These are phyloP conservation scores for Pseudogymnoascus sp. DNA, from an alignment of 2,329 filamentous ascomycete genomes.

Conservation along the genomic window DNA sequence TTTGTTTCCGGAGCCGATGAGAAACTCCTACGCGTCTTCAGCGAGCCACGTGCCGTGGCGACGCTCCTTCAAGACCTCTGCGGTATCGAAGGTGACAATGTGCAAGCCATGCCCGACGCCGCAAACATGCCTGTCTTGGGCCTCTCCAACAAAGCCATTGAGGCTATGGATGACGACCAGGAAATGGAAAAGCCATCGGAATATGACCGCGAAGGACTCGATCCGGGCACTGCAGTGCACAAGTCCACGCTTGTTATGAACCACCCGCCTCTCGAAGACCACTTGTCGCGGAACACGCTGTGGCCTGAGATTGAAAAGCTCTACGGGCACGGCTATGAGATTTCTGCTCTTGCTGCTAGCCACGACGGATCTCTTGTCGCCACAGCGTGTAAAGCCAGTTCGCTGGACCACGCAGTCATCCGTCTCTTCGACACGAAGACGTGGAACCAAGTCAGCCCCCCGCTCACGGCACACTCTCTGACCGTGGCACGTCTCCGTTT, in stretches of 20 bases:
- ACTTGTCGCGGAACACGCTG: constrained; percentile 78
- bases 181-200: constrained; percentile 36
- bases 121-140: constrained; percentile 93
- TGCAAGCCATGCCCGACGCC: constrained; percentile 62
- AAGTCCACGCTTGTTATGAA: constrained; percentile 55
- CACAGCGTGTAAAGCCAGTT: constrained; percentile 87
- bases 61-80: constrained; percentile 61
- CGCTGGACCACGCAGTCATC: constrained; percentile 88
- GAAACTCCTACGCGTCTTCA: constrained; percentile 94
- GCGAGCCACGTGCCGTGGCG: constrained; percentile 76
- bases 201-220: constrained; percentile 44
- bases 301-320: constrained; percentile 97
- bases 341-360: constrained; percentile 74
- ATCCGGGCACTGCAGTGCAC: constrained; percentile 46
- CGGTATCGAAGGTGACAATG: constrained; percentile 40
- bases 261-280: constrained; percentile 81
- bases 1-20: constrained; percentile 96
- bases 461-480: constrained; percentile 75
- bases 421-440: constrained; percentile 76
- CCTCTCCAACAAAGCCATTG: constrained; percentile 88
- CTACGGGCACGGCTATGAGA: constrained; percentile 96
- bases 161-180: constrained; percentile 43
- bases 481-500: constrained; percentile 81
- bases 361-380: constrained; percentile 70
- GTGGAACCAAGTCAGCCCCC: constrained; percentile 82